Percentiles rank a stretch among this genome's conserved stretches.
Conservation (phyloP, 805 yeast species). For the Lipomyces starkeyi region DNA sequence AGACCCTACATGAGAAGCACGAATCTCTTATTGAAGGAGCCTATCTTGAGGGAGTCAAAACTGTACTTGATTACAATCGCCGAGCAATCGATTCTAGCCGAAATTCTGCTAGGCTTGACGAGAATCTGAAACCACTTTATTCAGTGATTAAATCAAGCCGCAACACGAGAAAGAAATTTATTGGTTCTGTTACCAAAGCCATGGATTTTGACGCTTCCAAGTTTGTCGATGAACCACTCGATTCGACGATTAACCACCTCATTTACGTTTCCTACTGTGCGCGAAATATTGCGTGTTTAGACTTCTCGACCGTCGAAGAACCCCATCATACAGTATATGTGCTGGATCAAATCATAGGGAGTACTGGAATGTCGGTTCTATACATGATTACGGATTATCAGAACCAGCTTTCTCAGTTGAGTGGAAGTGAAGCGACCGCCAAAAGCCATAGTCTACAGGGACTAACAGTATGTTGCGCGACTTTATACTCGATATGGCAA, state of each 20-base stretch:
- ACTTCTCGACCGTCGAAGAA: slow-evolving; percentile 58
- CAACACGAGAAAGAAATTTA: slow-evolving; percentile 53
- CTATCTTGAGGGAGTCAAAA: slow-evolving; percentile 65
- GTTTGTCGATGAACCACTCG: slow-evolving; percentile 34
- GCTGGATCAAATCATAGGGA: slow-evolving; percentile 53
- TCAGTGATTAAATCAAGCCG: slow-evolving; percentile 51
- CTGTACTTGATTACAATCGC: slow-evolving; percentile 57
- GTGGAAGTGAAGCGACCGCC: not conserved
- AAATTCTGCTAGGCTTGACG: slow-evolving; percentile 39
- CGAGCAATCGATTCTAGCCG: slow-evolving; percentile 40
- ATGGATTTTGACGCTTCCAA: slow-evolving; percentile 44
- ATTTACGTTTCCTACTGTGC: slow-evolving; percentile 48
- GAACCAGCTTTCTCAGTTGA: not conserved
- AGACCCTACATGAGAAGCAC: slow-evolving; percentile 64
- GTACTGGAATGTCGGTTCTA: slow-evolving; percentile 47
- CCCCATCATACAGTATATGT: slow-evolving; percentile 53
- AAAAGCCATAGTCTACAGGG: slow-evolving; percentile 1
- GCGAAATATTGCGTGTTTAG: slow-evolving; percentile 50
- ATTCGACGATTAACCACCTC: slow-evolving; percentile 36
- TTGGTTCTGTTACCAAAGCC: slow-evolving; percentile 46
- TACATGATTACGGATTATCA: slow-evolving; percentile 22
- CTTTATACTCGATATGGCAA: slow-evolving; percentile 21
- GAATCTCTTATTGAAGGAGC: slow-evolving; percentile 73
- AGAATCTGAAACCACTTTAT: slow-evolving; percentile 52
- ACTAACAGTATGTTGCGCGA: slow-evolving; percentile 23